Percentiles rank a stretch among this genome's conserved stretches.
phyloP scores from a whole-genome alignment of 768 basidiomycete species.

The Tephrocybe sp. region DNA sequence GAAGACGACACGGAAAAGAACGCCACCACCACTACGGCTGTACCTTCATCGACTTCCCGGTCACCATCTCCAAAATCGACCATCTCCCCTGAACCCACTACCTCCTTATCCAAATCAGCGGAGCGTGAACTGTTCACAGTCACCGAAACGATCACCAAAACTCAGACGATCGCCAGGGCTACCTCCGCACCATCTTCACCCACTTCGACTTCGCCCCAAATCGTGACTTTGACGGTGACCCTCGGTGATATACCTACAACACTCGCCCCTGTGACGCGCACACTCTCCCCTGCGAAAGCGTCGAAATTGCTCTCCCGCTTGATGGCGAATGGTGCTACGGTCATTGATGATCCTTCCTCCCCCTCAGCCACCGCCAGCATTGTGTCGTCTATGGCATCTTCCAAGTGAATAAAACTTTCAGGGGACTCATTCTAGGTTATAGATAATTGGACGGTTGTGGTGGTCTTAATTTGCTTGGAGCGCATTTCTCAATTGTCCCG shows the following conservation, averaged over 20 bases:
- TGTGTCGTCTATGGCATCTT: too few species aligned
- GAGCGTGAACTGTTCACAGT: not conserved
- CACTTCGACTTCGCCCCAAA: not conserved
- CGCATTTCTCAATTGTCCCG: not conserved
- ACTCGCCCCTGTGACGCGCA: constrained; percentile 36
- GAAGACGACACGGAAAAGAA: not conserved
- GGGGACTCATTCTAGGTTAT: too few species aligned
- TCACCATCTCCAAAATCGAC: not conserved
- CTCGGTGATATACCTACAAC: constrained; percentile 23
- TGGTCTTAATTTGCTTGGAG: too few species aligned
- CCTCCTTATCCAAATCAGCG: too few species aligned
- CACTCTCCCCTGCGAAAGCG: constrained; percentile 42
- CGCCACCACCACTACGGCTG: not conserved
- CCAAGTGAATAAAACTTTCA: too few species aligned
- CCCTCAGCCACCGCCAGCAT: too few species aligned
- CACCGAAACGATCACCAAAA: not conserved
- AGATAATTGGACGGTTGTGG: too few species aligned
- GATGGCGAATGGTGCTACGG: constrained; percentile 22
- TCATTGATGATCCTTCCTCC: constrained; percentile 9
- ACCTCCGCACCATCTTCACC: constrained; percentile 1
- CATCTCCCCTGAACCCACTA: constrained; percentile 5
- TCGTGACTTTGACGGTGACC: constrained; percentile 33
- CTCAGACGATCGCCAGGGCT: not conserved
- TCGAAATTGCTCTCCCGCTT: constrained; percentile 38
- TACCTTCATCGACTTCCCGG: not conserved